These are phyloP conservation scores for Neostapfia colusana DNA, from an alignment of 176 grass and related monocot genomes.

Conservation along the genomic window DNA sequence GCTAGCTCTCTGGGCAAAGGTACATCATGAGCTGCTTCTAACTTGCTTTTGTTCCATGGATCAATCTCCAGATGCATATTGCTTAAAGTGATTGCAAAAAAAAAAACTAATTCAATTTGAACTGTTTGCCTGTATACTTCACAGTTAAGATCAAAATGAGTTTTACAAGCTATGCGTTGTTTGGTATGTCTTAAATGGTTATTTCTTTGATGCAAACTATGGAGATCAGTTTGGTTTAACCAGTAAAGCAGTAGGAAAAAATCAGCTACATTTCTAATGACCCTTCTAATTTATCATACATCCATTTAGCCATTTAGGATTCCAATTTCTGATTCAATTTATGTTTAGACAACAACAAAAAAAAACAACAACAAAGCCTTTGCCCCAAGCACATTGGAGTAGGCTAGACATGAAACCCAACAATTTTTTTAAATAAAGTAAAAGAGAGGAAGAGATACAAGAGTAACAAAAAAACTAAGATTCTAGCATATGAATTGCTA, in stretches of 20 bases:
- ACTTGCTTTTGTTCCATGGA: background rate
- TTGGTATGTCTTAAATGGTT: background rate
- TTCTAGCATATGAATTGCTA: too few species aligned
- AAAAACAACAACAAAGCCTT: too few species aligned
- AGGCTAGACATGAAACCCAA: too few species aligned
- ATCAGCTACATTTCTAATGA: background rate
- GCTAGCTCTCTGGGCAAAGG: constrained; percentile 99
- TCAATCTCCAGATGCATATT: background rate
- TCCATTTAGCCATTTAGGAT: background rate
- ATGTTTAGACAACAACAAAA: background rate
- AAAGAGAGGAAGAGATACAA: too few species aligned
- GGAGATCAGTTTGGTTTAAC: background rate
- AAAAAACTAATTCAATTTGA: background rate
- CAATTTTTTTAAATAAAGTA: too few species aligned
- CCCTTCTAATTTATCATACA: background rate
- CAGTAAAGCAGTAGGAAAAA: background rate
- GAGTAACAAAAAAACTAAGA: too few species aligned
- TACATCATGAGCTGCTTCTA: constrained; percentile 29
- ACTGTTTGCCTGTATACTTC: background rate
- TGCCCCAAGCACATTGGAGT: too few species aligned
- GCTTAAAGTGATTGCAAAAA: background rate
- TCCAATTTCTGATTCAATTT: background rate
- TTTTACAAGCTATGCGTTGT: background rate
- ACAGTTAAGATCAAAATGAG: background rate
- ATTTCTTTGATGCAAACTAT: background rate